A percentile compares a stretch with the other conserved stretches of the same genome.
Conservation (phyloP, 495 filamentous ascomycete genomes). For the Aspergillus sclerotioniger region DNA sequence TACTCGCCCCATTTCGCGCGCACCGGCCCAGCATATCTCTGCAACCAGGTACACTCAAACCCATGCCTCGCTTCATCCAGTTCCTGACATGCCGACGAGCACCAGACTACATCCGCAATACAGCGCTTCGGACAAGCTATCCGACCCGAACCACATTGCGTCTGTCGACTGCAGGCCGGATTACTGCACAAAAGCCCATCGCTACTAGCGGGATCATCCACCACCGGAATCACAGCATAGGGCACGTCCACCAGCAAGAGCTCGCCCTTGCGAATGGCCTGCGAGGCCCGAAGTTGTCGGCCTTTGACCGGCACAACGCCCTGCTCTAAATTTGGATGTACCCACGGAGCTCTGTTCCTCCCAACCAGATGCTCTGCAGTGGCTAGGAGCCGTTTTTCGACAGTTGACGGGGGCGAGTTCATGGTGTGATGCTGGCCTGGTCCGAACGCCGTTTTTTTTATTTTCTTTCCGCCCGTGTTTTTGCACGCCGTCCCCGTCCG, state of each 20-base stretch:
- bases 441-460: no score
- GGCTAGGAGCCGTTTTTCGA: conserved; percentile 3
- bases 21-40: conserved; percentile 27
- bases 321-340: conserved; percentile 36
- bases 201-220: conserved; percentile 25
- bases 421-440: not conserved
- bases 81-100: conserved; percentile 24
- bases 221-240: conserved; percentile 36
- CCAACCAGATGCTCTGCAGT: conserved; percentile 6
- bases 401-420: not conserved
- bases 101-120: conserved; percentile 35
- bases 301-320: conserved; percentile 34
- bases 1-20: conserved; percentile 38
- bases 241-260: conserved; percentile 34
- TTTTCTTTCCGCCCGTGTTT: no score
- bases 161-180: conserved; percentile 28
- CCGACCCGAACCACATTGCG: conserved; percentile 12
- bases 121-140: conserved; percentile 28
- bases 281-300: conserved; percentile 33
- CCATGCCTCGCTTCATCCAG: conserved; percentile 28
- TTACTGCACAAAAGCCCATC: conserved; percentile 36
- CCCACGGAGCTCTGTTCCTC: conserved; percentile 16
- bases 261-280: conserved; percentile 27
- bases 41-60: conserved; percentile 40
- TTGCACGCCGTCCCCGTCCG: no score